Evolutionary conservation across 2,329 filamentous ascomycete species (phyloP).

Genomic region (Alternaria novae-zelandiae): DNA sequence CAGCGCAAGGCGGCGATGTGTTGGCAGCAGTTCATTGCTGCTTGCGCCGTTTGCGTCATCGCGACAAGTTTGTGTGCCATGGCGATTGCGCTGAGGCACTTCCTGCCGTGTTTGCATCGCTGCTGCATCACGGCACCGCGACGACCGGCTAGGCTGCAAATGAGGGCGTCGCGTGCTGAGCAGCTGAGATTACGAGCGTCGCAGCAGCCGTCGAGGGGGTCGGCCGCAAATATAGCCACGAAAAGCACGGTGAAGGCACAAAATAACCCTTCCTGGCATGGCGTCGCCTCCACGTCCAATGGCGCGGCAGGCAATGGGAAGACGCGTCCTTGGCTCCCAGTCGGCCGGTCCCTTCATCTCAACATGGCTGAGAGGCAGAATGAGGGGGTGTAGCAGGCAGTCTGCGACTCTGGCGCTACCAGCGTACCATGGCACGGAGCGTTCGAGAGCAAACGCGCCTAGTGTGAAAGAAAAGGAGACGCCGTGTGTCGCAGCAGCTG

Average conservation of each 20-base stretch:
- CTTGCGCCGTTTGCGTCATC: conserved; percentile 28
- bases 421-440: conserved; percentile 16
- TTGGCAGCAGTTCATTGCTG: conserved; percentile 24
- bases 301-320: conserved; percentile 12
- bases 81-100: conserved; percentile 21
- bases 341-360: conserved; percentile 15
- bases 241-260: conserved; percentile 17
- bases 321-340: conserved; percentile 22
- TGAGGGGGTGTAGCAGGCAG: conserved; percentile 10
- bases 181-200: conserved; percentile 22
- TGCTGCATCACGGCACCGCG: conserved; percentile 16
- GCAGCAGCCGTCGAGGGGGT: conserved; percentile 28
- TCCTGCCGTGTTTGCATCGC: conserved; percentile 11
- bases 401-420: conserved; percentile 17
- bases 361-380: conserved; percentile 19
- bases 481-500: conserved; percentile 31
- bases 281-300: conserved; percentile 17
- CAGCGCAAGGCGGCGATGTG: conserved; percentile 8
- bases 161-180: conserved; percentile 26
- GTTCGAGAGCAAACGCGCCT: conserved; percentile 13
- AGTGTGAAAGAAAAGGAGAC: conserved; percentile 23
- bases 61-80: neutral
- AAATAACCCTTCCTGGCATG: conserved; percentile 17
- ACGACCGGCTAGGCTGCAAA: conserved; percentile 18
- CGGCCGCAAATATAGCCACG: conserved; percentile 25